Evolutionary conservation across 73 alveolate species (phyloP).

Genomic region (Urostyla sp.): DNA sequence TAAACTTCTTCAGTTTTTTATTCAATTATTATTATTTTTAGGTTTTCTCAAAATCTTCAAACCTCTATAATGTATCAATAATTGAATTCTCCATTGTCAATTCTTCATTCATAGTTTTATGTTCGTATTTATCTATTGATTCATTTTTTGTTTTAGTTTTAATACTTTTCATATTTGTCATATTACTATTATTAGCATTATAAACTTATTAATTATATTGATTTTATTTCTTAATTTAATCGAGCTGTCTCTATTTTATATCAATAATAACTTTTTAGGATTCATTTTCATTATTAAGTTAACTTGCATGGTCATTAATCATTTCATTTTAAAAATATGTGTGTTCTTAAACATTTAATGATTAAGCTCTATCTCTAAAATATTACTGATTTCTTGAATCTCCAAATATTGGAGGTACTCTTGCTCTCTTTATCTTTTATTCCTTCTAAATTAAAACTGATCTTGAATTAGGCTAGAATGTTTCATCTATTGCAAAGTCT

Average conservation of each 20-base stretch:
- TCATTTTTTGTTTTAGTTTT: too few species aligned
- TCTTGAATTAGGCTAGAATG: not conserved
- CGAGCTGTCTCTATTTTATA: constrained; percentile 24
- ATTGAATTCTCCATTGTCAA: not conserved
- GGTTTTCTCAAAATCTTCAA: not conserved
- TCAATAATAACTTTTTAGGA: constrained; percentile 23
- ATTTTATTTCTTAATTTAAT: not conserved
- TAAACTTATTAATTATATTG: not conserved
- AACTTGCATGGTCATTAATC: not conserved
- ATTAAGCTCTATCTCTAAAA: constrained; percentile 16
- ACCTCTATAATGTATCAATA: not conserved
- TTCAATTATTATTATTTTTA: too few species aligned
- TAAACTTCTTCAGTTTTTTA: too few species aligned
- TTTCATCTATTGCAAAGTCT: constrained; percentile 1
- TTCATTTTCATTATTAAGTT: constrained; percentile 2
- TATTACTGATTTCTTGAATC: not conserved
- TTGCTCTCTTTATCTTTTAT: not conserved
- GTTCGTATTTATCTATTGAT: not conserved
- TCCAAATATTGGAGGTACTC: constrained; percentile 26
- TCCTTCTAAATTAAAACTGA: not conserved
- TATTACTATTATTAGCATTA: not conserved
- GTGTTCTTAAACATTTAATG: not conserved
- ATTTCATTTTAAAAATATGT: not conserved
- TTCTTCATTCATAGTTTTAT: not conserved
- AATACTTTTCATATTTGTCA: not conserved